Percentiles rank a stretch among this genome's conserved stretches.
These are phyloP conservation scores for Eucalyptus pauciflora DNA, from an alignment of 345 rosid species.

Conservation along the genomic window DNA sequence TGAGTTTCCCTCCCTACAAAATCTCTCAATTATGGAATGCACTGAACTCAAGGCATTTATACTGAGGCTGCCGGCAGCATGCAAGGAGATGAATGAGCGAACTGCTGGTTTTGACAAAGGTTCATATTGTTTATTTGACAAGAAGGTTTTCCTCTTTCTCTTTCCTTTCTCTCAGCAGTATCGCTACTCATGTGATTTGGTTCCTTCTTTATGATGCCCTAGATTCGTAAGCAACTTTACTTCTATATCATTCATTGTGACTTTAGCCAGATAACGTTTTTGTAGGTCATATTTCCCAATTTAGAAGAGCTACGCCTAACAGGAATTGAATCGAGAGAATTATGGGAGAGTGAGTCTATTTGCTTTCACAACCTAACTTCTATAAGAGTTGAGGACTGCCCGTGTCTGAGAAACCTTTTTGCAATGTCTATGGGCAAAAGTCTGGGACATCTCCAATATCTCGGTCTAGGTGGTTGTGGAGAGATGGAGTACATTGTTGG, in stretches of 20 bases:
- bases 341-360: background rate
- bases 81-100: background rate
- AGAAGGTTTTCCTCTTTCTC: background rate
- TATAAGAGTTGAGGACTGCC: no score
- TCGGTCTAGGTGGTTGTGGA: background rate
- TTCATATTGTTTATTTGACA: background rate
- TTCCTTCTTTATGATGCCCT: background rate
- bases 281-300: background rate
- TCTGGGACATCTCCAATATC: background rate
- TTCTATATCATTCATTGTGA: background rate
- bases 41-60: background rate
- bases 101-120: background rate
- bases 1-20: background rate
- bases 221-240: background rate
- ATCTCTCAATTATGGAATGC: background rate
- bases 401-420: background rate
- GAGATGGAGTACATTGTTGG: background rate
- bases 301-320: background rate
- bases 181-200: background rate
- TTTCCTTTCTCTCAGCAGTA: background rate
- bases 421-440: no score
- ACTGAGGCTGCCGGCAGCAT: background rate
- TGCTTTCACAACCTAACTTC: no score
- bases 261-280: background rate
- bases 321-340: background rate